Conservation (phyloP, 257 asterid genomes). For the Eucommia ulmoides region DNA sequence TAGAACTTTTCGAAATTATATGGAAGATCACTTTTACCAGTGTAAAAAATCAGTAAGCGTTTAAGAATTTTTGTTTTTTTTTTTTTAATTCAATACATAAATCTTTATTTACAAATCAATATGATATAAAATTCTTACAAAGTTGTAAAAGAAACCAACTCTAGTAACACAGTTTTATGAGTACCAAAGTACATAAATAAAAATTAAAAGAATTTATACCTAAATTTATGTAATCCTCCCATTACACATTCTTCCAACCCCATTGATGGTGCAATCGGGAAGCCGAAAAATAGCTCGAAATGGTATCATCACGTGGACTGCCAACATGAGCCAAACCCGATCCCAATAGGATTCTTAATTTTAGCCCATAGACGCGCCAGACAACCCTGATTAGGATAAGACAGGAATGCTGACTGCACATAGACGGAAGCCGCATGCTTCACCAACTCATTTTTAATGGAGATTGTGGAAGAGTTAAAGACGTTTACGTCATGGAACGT, state of each 20-base stretch:
- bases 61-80: too few species aligned
- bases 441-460: constrained; percentile 44
- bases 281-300: constrained; percentile 13
- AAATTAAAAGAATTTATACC: too few species aligned
- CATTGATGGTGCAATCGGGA: constrained; percentile 16
- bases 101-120: too few species aligned
- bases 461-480: constrained; percentile 21
- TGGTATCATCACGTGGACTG: constrained; percentile 11
- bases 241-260: constrained; percentile 13
- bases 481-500: constrained; percentile 6
- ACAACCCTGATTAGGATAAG: constrained; percentile 17
- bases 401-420: constrained; percentile 38
- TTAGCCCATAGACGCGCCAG: constrained; percentile 14
- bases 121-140: too few species aligned
- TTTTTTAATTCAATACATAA: too few species aligned
- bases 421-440: constrained; percentile 69
- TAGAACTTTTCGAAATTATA: too few species aligned
- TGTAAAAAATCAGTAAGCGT: too few species aligned
- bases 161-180: too few species aligned
- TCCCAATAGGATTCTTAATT: constrained; percentile 11
- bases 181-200: too few species aligned
- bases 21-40: too few species aligned
- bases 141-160: too few species aligned
- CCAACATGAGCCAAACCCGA: constrained; percentile 21
- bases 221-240: too few species aligned